Conservation (phyloP, 1,139 yeast genomes). For the Saccharomyces hybrid region DNA sequence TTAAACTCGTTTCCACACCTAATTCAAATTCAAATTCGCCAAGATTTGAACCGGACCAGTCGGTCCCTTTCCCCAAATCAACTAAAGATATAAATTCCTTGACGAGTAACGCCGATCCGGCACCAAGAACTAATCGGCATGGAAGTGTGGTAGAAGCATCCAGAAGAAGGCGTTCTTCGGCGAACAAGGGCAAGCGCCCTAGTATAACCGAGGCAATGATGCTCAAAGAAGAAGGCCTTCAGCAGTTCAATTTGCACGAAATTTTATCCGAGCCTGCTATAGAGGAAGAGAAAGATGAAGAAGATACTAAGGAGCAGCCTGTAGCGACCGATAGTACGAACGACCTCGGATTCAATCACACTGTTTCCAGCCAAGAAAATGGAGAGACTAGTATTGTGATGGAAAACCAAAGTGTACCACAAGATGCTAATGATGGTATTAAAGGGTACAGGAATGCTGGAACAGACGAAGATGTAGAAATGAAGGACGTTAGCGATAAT, state of each 20-base stretch:
- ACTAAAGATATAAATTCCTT: not conserved
- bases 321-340: not conserved
- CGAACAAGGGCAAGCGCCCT: conserved; percentile 24
- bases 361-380: not conserved
- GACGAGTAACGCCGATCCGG: not conserved
- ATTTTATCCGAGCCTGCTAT: conserved; percentile 24
- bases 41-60: not conserved
- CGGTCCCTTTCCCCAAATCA: not conserved
- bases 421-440: conserved; percentile 9
- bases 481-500: conserved; percentile 5
- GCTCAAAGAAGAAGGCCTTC: conserved; percentile 30
- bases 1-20: conserved; percentile 8
- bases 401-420: conserved; percentile 4
- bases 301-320: not conserved
- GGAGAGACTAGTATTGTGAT: conserved; percentile 4
- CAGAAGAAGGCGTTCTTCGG: conserved; percentile 23
- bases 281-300: conserved; percentile 12
- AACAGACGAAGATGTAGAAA: conserved; percentile 2
- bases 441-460: conserved; percentile 11
- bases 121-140: conserved; percentile 3
- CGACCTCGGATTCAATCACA: conserved; percentile 1
- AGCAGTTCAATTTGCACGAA: conserved; percentile 29
- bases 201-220: conserved; percentile 27
- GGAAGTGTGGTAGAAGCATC: conserved; percentile 6
- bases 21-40: not conserved